phyloP scores from a whole-genome alignment of 148 eudicot species.

The Fallopia convolvulus region DNA sequence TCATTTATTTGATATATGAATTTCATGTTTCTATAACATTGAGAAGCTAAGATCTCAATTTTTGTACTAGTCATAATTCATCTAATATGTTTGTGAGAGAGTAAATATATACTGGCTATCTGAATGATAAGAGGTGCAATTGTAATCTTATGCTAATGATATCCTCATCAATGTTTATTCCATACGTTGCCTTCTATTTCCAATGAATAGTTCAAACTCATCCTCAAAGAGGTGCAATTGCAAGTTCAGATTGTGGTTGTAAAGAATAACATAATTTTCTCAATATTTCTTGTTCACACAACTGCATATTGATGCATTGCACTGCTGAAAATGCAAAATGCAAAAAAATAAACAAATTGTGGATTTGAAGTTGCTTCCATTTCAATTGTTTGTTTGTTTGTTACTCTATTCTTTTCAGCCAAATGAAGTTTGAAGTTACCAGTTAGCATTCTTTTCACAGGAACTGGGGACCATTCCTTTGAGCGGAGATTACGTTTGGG shows the following conservation, averaged over 20 bases:
- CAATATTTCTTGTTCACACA: background rate
- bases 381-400: background rate
- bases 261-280: background rate
- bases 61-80: background rate
- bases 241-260: background rate
- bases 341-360: background rate
- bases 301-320: background rate
- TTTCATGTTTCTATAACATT: background rate
- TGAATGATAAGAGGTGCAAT: background rate
- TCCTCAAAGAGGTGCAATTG: background rate
- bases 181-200: background rate
- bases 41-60: background rate
- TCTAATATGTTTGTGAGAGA: background rate
- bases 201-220: background rate
- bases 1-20: constrained; percentile 1
- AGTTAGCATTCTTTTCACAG: constrained; percentile 29
- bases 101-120: background rate
- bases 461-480: constrained; percentile 96
- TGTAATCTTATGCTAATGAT: background rate
- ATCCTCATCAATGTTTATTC: background rate
- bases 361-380: background rate
- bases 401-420: background rate
- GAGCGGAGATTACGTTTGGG: constrained; percentile 92
- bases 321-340: background rate
- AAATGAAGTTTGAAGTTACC: constrained; percentile 9